Conservation (phyloP, 1,139 yeast species). For the Taphrina pruni region DNA sequence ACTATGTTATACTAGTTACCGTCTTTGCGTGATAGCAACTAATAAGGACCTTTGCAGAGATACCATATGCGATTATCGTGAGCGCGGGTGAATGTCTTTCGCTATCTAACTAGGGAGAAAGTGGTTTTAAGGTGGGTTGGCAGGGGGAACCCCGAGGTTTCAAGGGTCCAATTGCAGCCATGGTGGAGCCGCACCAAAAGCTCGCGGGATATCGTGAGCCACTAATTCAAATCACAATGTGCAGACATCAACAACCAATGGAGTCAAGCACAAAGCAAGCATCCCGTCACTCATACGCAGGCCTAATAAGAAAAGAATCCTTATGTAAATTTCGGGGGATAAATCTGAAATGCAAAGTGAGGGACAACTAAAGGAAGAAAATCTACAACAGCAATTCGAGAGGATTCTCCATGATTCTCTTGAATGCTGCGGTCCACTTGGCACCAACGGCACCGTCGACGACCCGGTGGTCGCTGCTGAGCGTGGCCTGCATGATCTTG, state of each 20-base stretch:
- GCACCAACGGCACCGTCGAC: slow-evolving; percentile 98
- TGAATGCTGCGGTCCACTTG: slow-evolving; percentile 91
- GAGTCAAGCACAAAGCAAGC: background rate
- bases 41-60: too few relatives aligned
- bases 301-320: background rate
- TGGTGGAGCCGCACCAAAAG: too few relatives aligned
- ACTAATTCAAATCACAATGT: too few relatives aligned
- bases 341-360: background rate
- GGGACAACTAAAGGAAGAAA: background rate
- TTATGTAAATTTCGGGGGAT: background rate
- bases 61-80: too few relatives aligned
- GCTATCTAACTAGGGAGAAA: too few relatives aligned
- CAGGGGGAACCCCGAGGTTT: too few relatives aligned
- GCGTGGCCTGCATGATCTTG: slow-evolving; percentile 87
- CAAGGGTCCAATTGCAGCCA: too few relatives aligned
- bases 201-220: too few relatives aligned
- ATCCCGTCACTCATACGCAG: background rate
- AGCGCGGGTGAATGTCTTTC: too few relatives aligned
- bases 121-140: too few relatives aligned
- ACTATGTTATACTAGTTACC: too few relatives aligned
- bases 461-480: slow-evolving; percentile 96
- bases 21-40: too few relatives aligned
- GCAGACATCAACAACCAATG: background rate
- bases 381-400: slow-evolving; percentile 80
- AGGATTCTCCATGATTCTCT: slow-evolving; percentile 92